These are phyloP conservation scores for Fusarium marasasianum DNA, from an alignment of 2,329 filamentous ascomycete genomes.

Conservation along the genomic window DNA sequence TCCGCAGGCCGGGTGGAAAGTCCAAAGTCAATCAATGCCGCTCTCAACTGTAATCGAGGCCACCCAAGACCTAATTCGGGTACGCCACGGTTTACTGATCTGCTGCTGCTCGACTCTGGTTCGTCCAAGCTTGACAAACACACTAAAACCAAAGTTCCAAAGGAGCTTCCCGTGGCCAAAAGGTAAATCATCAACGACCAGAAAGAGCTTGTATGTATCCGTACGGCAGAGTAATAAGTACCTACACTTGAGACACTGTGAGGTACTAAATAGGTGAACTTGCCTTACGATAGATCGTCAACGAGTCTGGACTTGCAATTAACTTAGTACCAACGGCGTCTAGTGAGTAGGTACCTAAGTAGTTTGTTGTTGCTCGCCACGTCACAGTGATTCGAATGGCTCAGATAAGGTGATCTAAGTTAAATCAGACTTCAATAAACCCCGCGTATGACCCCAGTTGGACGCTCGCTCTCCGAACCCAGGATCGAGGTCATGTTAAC, in stretches of 20 bases:
- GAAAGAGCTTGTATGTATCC: neutral
- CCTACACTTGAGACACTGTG: constrained; percentile 11
- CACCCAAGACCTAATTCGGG: constrained; percentile 38
- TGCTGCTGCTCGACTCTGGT: constrained; percentile 35
- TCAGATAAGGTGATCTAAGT: constrained; percentile 14
- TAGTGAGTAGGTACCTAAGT: neutral
- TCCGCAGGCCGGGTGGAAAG: constrained; percentile 3
- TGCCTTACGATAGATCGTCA: neutral
- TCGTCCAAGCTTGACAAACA: constrained; percentile 21
- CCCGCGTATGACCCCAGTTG: constrained; percentile 1
- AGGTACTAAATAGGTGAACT: neutral
- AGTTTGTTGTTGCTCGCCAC: constrained; percentile 18
- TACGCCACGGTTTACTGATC: constrained; percentile 21
- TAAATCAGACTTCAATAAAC: constrained; percentile 19
- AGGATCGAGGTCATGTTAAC: neutral
- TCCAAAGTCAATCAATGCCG: constrained; percentile 27
- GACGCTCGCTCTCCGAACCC: neutral
- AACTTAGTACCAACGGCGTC: constrained; percentile 1
- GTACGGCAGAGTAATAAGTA: neutral
- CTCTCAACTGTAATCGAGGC: constrained; percentile 36
- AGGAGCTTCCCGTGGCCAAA: constrained; percentile 36
- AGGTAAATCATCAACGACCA: neutral
- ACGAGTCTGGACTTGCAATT: constrained; percentile 13
- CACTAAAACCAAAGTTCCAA: constrained; percentile 21
- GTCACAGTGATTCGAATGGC: constrained; percentile 30